A percentile compares a stretch with the other conserved stretches of the same genome.
Evolutionary conservation across 208 protist species (phyloP).

Genomic region (Kentomonas sorsogonicus): DNA sequence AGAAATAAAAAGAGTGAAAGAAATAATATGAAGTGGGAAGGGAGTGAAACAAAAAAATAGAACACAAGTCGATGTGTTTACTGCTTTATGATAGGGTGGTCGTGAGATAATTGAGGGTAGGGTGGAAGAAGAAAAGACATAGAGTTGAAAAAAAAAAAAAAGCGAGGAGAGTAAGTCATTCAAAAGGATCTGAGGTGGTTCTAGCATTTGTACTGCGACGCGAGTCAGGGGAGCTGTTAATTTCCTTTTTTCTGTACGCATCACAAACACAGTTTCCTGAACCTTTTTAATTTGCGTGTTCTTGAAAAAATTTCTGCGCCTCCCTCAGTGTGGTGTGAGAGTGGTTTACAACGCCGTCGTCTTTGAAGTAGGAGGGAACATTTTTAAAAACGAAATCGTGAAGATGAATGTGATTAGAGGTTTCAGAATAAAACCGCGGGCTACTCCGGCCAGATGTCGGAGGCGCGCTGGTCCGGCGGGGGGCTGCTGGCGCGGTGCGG

Average conservation of each 20-base stretch:
- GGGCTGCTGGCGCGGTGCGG: conserved; percentile 23
- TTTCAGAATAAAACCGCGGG: not conserved
- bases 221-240: too few relatives aligned
- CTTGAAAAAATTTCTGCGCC: too few relatives aligned
- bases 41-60: conserved; percentile 3
- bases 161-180: not conserved
- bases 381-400: not conserved
- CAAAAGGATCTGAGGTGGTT: not conserved
- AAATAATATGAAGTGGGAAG: conserved; percentile 9
- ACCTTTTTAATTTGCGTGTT: too few relatives aligned
- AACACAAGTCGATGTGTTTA: not conserved
- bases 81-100: not conserved
- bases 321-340: too few relatives aligned
- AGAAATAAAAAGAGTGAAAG: too few relatives aligned
- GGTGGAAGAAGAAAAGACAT: not conserved
- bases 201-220: not conserved
- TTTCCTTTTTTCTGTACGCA: not conserved
- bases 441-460: conserved; percentile 21
- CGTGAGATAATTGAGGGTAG: not conserved
- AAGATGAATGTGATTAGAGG: not conserved
- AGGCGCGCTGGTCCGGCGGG: conserved; percentile 19
- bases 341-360: not conserved
- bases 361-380: not conserved
- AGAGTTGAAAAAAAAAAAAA: conserved; percentile 10
- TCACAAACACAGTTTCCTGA: too few relatives aligned